A percentile compares a stretch with the other conserved stretches of the same genome.
Conservation (phyloP, 345 rosid species). For the Iberis pinnata region DNA sequence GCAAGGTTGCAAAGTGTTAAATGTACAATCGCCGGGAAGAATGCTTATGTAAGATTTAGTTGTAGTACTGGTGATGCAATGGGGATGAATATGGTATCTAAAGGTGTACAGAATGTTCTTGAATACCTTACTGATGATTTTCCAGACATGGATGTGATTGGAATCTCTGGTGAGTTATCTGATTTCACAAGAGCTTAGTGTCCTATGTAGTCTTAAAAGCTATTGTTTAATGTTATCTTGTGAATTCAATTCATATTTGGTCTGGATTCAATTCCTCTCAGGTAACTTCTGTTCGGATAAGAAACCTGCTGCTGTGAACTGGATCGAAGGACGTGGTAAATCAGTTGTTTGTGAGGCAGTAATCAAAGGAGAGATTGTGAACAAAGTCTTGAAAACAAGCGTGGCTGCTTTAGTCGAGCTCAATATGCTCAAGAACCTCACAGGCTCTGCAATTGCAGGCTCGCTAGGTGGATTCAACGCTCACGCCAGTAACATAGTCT, state of each 20-base stretch:
- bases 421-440: slow-evolving; percentile 75
- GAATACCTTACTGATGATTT: slow-evolving; percentile 66
- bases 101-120: slow-evolving; percentile 86
- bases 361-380: slow-evolving; percentile 67
- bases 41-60: slow-evolving; percentile 62
- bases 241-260: neutral
- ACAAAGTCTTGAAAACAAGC: slow-evolving; percentile 61
- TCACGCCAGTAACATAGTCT: slow-evolving; percentile 80
- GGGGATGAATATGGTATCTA: slow-evolving; percentile 98
- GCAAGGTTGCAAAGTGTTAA: slow-evolving; percentile 54
- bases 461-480: slow-evolving; percentile 88
- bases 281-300: slow-evolving; percentile 86
- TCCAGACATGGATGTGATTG: slow-evolving; percentile 82
- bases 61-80: slow-evolving; percentile 91
- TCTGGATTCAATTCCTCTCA: no score
- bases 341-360: slow-evolving; percentile 85
- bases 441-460: slow-evolving; percentile 83
- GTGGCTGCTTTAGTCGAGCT: slow-evolving; percentile 74
- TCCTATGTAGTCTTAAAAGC: neutral
- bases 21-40: slow-evolving; percentile 77
- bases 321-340: slow-evolving; percentile 94
- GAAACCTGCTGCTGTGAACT: slow-evolving; percentile 89
- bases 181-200: neutral
- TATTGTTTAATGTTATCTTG: slow-evolving; percentile 1
- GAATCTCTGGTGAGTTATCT: slow-evolving; percentile 53